These are phyloP conservation scores for Sporobolomyces pararoseus DNA, from an alignment of 768 basidiomycete genomes.

Conservation along the genomic window DNA sequence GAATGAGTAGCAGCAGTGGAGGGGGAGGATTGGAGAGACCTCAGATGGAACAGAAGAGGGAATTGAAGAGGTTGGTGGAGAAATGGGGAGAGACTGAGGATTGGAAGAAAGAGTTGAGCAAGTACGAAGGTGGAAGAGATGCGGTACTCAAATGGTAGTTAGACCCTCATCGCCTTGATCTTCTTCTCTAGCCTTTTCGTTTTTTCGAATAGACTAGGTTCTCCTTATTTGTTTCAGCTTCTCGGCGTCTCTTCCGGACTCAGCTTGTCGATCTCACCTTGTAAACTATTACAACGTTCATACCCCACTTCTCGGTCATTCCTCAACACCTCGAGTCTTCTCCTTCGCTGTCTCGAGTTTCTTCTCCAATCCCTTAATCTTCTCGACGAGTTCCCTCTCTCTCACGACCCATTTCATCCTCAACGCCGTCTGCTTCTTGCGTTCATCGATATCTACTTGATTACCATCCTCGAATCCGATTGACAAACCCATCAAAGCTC, in stretches of 20 bases:
- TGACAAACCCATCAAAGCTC: slow-evolving; percentile 15
- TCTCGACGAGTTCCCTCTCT: not conserved
- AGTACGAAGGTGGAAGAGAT: slow-evolving; percentile 57
- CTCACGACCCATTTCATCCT: not conserved
- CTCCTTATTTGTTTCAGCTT: no score
- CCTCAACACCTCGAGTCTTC: no score
- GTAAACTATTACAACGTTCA: no score
- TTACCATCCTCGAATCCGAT: slow-evolving; percentile 38
- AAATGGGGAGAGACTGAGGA: slow-evolving; percentile 84
- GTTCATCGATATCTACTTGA: slow-evolving; percentile 26
- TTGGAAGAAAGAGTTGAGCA: slow-evolving; percentile 73
- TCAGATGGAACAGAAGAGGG: slow-evolving; percentile 73
- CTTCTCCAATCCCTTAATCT: not conserved
- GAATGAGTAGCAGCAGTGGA: slow-evolving; percentile 48
- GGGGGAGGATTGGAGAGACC: slow-evolving; percentile 69
- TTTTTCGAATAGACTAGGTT: no score
- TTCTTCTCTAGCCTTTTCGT: not conserved
- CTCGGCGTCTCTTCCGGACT: no score
- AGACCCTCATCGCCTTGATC: not conserved
- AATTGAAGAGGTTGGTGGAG: slow-evolving; percentile 65
- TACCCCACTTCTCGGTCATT: not conserved
- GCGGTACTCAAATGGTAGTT: slow-evolving; percentile 45
- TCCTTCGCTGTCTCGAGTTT: not conserved
- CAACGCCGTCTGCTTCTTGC: not conserved
- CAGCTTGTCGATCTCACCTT: no score